phyloP scores from a whole-genome alignment of 139 green algal species.

The Chlamydomonas schloesseri region DNA sequence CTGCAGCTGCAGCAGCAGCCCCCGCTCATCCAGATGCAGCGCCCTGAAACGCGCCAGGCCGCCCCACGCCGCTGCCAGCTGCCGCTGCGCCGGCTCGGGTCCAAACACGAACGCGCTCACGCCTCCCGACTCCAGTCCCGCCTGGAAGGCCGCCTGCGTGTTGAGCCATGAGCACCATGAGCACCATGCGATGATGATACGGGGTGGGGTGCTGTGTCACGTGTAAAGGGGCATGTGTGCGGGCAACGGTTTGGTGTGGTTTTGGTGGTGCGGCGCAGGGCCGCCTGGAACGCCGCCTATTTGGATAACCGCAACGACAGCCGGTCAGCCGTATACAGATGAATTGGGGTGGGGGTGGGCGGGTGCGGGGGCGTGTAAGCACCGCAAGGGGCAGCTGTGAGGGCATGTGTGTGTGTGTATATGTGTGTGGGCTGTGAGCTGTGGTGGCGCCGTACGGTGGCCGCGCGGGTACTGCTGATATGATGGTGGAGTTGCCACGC shows the following conservation, averaged over 20 bases:
- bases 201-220: neutral
- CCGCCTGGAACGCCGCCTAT: no score
- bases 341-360: no score
- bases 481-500: no score
- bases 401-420: neutral
- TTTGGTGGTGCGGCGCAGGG: no score
- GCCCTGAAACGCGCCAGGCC: conserved; percentile 9
- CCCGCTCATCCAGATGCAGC: neutral
- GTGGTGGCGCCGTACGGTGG: no score
- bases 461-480: no score
- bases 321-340: no score
- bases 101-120: conserved; percentile 32
- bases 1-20: neutral
- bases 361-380: neutral
- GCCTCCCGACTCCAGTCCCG: neutral
- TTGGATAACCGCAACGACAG: no score
- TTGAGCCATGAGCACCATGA: no score
- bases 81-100: neutral
- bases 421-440: neutral
- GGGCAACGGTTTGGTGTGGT: no score
- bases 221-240: no score
- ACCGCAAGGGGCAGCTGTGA: neutral
- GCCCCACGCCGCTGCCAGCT: neutral
- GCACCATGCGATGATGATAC: neutral
- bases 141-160: neutral